A percentile compares a stretch with the other conserved stretches of the same genome.
phyloP scores from a whole-genome alignment of 2,329 filamentous ascomycete species.

The Talaromyces sp. region DNA sequence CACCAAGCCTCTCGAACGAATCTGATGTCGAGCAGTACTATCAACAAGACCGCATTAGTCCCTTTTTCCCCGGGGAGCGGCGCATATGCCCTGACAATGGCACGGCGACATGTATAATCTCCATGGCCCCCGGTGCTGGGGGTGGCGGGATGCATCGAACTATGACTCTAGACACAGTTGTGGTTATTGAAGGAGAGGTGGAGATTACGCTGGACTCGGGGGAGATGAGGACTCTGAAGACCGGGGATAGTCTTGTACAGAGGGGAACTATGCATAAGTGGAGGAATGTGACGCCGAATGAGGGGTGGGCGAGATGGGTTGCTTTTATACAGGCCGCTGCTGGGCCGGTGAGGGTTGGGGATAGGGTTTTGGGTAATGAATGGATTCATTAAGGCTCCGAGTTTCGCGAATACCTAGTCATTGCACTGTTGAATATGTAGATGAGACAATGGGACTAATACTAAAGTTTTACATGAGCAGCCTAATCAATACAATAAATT shows the following conservation, averaged over 20 bases:
- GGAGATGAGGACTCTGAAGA: slow-evolving; percentile 44
- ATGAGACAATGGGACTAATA: not conserved
- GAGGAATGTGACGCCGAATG: slow-evolving; percentile 45
- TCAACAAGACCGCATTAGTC: slow-evolving; percentile 4
- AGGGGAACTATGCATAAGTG: slow-evolving; percentile 55
- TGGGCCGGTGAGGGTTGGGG: not conserved
- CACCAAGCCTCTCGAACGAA: not conserved
- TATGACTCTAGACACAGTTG: slow-evolving; percentile 53
- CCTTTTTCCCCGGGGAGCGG: slow-evolving; percentile 5
- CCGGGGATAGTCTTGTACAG: slow-evolving; percentile 55
- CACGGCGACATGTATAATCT: slow-evolving; percentile 5
- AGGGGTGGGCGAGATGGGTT: slow-evolving; percentile 48
- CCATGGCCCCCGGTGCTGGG: slow-evolving; percentile 33
- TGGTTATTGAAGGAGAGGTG: slow-evolving; percentile 53
- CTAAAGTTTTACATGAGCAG: not conserved
- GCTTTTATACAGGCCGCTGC: slow-evolving; percentile 22
- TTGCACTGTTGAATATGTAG: no score
- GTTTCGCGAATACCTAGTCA: no score
- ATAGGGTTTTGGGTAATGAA: not conserved
- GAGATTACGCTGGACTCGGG: slow-evolving; percentile 54
- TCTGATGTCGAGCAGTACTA: slow-evolving; percentile 3
- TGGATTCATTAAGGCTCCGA: not conserved
- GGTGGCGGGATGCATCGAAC: slow-evolving; percentile 52
- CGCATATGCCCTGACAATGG: slow-evolving; percentile 8
- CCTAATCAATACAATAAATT: not conserved